Conservation (phyloP, 495 filamentous ascomycete genomes). For the Xylaria intraflava region DNA sequence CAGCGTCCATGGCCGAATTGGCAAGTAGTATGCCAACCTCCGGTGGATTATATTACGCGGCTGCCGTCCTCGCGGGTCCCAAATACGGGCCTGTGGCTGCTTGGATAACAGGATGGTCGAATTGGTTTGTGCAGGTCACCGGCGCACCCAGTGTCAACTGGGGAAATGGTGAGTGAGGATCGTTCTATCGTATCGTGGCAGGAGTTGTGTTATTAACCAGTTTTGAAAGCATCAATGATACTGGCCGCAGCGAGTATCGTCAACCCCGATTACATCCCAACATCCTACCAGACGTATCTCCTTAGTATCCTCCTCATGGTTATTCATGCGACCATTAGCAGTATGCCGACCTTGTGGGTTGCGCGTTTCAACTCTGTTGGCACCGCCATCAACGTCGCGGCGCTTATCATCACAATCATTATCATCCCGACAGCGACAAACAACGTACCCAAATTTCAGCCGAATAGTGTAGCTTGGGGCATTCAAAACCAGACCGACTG, state of each 20-base stretch:
- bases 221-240: slow-evolving; percentile 57
- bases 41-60: slow-evolving; percentile 73
- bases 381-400: slow-evolving; percentile 68
- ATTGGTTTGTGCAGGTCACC: slow-evolving; percentile 67
- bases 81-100: slow-evolving; percentile 70
- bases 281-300: slow-evolving; percentile 63
- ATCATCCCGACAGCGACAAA: slow-evolving; percentile 59
- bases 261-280: slow-evolving; percentile 59
- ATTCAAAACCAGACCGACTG: slow-evolving; percentile 66
- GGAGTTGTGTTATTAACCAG: slow-evolving; percentile 37
- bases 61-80: slow-evolving; percentile 70
- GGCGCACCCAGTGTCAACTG: slow-evolving; percentile 56
- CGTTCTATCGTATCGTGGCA: background rate
- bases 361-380: slow-evolving; percentile 70
- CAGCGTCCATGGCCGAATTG: slow-evolving; percentile 22
- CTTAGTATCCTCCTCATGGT: slow-evolving; percentile 64
- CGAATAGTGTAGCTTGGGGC: slow-evolving; percentile 59
- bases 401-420: slow-evolving; percentile 60
- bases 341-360: slow-evolving; percentile 68
- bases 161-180: slow-evolving; percentile 26
- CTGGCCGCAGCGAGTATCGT: slow-evolving; percentile 63
- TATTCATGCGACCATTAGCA: slow-evolving; percentile 64
- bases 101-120: slow-evolving; percentile 71
- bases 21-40: slow-evolving; percentile 38
- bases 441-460: slow-evolving; percentile 53